phyloP scores from a whole-genome alignment of 495 filamentous ascomycete species.

The Aspergillus nanangensis region DNA sequence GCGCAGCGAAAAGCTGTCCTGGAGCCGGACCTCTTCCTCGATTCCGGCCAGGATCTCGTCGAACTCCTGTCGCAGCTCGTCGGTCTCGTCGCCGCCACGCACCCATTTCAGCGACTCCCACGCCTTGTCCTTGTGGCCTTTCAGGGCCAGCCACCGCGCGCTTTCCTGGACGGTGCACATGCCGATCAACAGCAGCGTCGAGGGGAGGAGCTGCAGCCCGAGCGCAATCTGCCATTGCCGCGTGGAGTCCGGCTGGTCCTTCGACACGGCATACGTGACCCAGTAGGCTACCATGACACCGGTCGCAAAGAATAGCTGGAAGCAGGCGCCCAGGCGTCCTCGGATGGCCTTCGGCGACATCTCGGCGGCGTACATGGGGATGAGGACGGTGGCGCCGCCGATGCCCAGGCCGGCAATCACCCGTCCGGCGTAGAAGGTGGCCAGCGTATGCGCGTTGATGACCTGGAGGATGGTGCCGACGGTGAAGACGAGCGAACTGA shows the following conservation, averaged over 20 bases:
- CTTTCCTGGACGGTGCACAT: constrained; percentile 45
- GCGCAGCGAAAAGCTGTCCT: constrained; percentile 35
- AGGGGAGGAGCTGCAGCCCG: constrained; percentile 44
- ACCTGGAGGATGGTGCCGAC: constrained; percentile 42
- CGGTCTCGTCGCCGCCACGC: constrained; percentile 35
- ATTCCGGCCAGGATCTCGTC: constrained; percentile 40
- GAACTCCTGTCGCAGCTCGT: constrained; percentile 40
- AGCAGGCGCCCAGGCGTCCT: constrained; percentile 45
- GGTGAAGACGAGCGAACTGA: constrained; percentile 37
- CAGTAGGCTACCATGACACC: constrained; percentile 49
- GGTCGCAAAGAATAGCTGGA: constrained; percentile 44
- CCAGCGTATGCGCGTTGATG: constrained; percentile 36
- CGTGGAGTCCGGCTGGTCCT: constrained; percentile 23
- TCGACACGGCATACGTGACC: constrained; percentile 42
- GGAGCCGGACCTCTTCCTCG: constrained; percentile 39
- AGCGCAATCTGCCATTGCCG: constrained; percentile 51
- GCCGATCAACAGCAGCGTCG: constrained; percentile 37
- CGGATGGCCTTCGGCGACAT: constrained; percentile 50
- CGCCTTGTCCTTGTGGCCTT: constrained; percentile 38
- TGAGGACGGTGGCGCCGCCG: constrained; percentile 47
- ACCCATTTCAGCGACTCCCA: constrained; percentile 42
- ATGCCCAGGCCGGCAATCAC: constrained; percentile 53
- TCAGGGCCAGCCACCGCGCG: constrained; percentile 46
- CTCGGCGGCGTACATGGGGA: constrained; percentile 51
- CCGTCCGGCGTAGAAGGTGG: constrained; percentile 41